Evolutionary conservation across 768 basidiomycete species (phyloP), one percentile per base, ranked within the genome.

Genomic region (Mrakia blollopis): DNA sequence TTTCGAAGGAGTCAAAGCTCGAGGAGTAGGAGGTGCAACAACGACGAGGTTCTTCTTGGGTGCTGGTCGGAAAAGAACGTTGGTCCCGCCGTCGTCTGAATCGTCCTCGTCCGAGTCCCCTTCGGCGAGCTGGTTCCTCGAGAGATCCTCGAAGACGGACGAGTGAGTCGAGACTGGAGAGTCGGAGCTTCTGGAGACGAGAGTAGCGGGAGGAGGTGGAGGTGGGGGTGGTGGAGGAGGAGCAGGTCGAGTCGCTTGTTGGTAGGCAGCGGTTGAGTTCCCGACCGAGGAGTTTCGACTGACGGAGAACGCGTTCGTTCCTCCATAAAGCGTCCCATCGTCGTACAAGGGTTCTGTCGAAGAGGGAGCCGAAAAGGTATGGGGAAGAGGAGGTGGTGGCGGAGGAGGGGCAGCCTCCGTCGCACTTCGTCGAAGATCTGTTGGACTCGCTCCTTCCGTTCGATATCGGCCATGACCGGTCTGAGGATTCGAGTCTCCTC

Each of bases 71-170:
- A 77, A 77, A 39, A 77, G 71, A 8, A 72, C 71, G 52, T 77
- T 77, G 25, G 76, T 77, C 11, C 72, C 76, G 37, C 60, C 72
- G 41, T 77, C 76, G 30, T 73, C 76, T 16, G 62, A 65, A 11
- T 73, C 76, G 41, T 73, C 63, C 16, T 52, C 72, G 57, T 37
- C 39, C 50, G 47, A 57, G n/a, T 62, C 57, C 11, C 41, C 68
- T 16, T n/a, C 68, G 35, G 71, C 71, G 28, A 72, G 52, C 21
- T 37, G 50, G 35, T 50, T 50, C 47, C 32, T 72, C 52, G 50
- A 52, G 21, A 72, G 35, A 23, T 50, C 71, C 25, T 50, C 47
- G 54, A 72, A 72, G 18, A 52, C 71, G 21, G 50, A 47, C 21
- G 35, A 30, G 13, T 44, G 16, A 0, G 35, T 41, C 18, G 67